Evolutionary conservation across 2,329 filamentous ascomycete species (phyloP).

Genomic region (Davidsoniella virescens): DNA sequence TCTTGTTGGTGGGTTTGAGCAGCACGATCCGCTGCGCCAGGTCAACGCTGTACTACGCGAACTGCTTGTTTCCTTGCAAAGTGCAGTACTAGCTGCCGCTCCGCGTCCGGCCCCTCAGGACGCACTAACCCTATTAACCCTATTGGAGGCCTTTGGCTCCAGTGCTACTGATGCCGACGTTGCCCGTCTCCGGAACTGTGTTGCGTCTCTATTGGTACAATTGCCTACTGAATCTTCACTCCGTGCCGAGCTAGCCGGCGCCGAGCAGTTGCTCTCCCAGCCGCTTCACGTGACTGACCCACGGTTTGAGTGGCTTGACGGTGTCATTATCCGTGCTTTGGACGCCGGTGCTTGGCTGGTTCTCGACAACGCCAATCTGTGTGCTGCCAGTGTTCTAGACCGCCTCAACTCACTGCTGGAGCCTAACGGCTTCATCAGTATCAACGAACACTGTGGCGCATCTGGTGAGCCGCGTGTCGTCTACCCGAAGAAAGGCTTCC

Average conservation of each 20-base stretch:
- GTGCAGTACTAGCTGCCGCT: constrained; percentile 30
- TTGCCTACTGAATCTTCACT: constrained; percentile 31
- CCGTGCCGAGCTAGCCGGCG: constrained; percentile 29
- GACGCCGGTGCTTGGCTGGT: constrained; percentile 82
- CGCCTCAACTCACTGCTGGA: constrained; percentile 88
- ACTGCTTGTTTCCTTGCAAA: constrained; percentile 35
- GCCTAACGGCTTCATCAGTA: constrained; percentile 69
- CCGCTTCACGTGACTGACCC: constrained; percentile 50
- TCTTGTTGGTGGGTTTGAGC: constrained; percentile 90
- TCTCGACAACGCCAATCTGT: constrained; percentile 93
- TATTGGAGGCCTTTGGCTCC: constrained; percentile 28
- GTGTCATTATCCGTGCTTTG: constrained; percentile 74
- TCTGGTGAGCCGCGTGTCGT: constrained; percentile 70
- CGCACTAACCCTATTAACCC: constrained; percentile 34
- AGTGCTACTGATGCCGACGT: constrained; percentile 17
- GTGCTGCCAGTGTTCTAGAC: constrained; percentile 86
- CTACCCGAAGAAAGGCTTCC: constrained; percentile 68
- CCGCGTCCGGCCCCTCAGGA: constrained; percentile 30
- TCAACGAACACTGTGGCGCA: constrained; percentile 80
- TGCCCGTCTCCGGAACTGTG: constrained; percentile 22
- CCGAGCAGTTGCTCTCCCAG: constrained; percentile 32
- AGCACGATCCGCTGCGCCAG: constrained; percentile 66
- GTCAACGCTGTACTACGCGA: constrained; percentile 39
- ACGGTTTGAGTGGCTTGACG: constrained; percentile 91
- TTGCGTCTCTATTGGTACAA: constrained; percentile 25